Percentiles rank a stretch among this genome's conserved stretches.
Evolutionary conservation across 2,329 filamentous ascomycete genomes (phyloP).

Genomic region (Hymenoscyphus linearis): DNA sequence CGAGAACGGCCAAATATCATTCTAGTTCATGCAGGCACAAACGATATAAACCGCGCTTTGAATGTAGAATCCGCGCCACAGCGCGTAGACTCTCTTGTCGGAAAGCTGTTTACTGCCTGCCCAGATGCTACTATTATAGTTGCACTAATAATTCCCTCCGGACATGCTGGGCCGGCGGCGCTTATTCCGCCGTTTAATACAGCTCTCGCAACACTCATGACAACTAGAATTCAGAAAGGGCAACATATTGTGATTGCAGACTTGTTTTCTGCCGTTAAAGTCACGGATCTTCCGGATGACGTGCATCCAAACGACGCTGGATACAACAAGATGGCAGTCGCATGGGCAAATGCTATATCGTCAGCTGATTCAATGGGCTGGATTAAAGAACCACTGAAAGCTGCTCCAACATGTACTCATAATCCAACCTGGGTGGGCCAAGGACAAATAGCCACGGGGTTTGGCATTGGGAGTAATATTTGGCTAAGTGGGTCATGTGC

Average conservation of each 20-base stretch:
- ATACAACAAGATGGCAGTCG: slow-evolving; percentile 11
- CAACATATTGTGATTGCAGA: slow-evolving; percentile 6
- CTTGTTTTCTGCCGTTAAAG: background rate
- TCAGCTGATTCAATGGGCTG: slow-evolving; percentile 7
- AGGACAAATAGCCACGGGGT: slow-evolving; percentile 7
- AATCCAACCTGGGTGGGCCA: slow-evolving; percentile 4
- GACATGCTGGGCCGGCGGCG: background rate
- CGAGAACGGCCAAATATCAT: background rate
- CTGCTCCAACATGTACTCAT: background rate
- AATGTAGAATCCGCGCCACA: slow-evolving; percentile 27
- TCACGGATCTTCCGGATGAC: slow-evolving; percentile 1
- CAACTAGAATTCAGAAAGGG: background rate
- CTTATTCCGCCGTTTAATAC: slow-evolving; percentile 5
- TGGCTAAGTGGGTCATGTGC: slow-evolving; percentile 1
- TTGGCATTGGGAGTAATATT: slow-evolving; percentile 3
- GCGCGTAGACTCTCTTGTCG: slow-evolving; percentile 30
- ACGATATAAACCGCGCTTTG: slow-evolving; percentile 26
- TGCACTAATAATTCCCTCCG: slow-evolving; percentile 30
- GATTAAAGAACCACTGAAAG: slow-evolving; percentile 3
- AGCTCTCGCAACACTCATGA: slow-evolving; percentile 6
- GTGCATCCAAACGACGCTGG: slow-evolving; percentile 16
- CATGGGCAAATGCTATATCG: slow-evolving; percentile 8
- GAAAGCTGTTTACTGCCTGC: slow-evolving; percentile 27
- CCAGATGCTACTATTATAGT: slow-evolving; percentile 34
- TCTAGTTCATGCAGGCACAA: slow-evolving; percentile 28